Base-by-base conservation (phyloP, 1,139 yeast genomes). In the Hyphopichia khmerensis region DNA sequence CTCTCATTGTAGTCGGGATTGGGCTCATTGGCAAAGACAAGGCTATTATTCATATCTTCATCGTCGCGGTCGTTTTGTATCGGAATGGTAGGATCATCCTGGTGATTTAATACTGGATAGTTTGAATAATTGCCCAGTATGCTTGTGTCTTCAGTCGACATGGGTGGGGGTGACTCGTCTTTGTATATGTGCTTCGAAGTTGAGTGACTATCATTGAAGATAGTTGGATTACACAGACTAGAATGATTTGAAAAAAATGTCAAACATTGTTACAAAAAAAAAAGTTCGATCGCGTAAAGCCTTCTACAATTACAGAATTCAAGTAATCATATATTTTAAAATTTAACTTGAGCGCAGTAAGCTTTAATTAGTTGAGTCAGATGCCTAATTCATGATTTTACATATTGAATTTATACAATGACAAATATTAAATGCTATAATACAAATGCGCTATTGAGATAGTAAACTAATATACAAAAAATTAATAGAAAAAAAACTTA, bases 21-120 rank as follows among this genome's bases (percentile, higher is more conserved):
- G 27, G 24, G 5, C 9, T 37, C 40, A 31, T 37, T 33, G 13
- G 35, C 40, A 15, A 37, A 37, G 4, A 37, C 40, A 18, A 37
- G 35, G 23, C 40, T 37, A 23, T 31, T 37, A 23, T 37, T 31
- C 29, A 23, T 27, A 23, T 35, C 37, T 13, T 33, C 27, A 3
- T 21, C 17, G 19, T 18, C 16, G 19, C 5, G 16, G 10, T 26
- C n/a, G 13, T 26, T 26, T 11, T 26, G 29, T 17, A 32, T 18
- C 4, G n/a, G 23, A 3, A 32, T 3, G 5, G 34, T 32, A 15
- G 15, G 34, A 6, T 32, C 23, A 18, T 9, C 3, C 17, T 32
- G 34, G 8, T 32, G 16, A n/a, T 32, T 32, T 17, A 23, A 32
- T 6, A n/a, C 23, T 9, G 23, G 8, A 32, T 18, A 4, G 11